phyloP scores from a whole-genome alignment of 768 basidiomycete genomes.

The Crassisporium funariophilum region DNA sequence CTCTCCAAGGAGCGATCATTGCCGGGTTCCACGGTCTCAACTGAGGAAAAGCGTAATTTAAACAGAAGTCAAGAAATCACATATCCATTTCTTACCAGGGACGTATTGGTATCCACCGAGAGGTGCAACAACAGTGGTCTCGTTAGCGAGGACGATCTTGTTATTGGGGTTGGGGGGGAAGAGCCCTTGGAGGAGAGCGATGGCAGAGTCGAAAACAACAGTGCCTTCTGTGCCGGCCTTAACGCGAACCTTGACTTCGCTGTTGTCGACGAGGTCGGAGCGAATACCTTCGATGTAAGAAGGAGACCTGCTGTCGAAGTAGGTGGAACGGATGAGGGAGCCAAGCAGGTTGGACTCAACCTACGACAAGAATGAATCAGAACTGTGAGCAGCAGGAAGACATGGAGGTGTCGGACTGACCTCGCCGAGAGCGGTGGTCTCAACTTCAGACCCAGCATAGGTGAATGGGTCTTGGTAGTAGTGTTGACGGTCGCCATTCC shows the following conservation, averaged over 20 bases:
- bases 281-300: slow-evolving; percentile 70
- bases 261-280: slow-evolving; percentile 70
- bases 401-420: slow-evolving; percentile 35
- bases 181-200: slow-evolving; percentile 82
- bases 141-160: slow-evolving; percentile 79
- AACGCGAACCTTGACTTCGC: slow-evolving; percentile 72
- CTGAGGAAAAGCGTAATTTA: slow-evolving; percentile 30
- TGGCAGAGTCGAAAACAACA: slow-evolving; percentile 86
- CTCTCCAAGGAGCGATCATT: slow-evolving; percentile 85
- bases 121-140: slow-evolving; percentile 68
- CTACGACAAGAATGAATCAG: slow-evolving; percentile 35
- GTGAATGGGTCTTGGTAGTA: slow-evolving; percentile 73
- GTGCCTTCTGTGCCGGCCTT: slow-evolving; percentile 85
- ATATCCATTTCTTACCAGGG: slow-evolving; percentile 48
- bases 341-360: slow-evolving; percentile 71
- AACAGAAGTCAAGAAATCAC: slow-evolving; percentile 5
- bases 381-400: neutral
- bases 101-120: slow-evolving; percentile 87
- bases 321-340: slow-evolving; percentile 58
- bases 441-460: slow-evolving; percentile 62
- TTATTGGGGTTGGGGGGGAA: slow-evolving; percentile 80
- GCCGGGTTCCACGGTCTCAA: slow-evolving; percentile 84
- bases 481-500: slow-evolving; percentile 75
- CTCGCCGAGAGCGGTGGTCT: slow-evolving; percentile 77
- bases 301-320: slow-evolving; percentile 65